phyloP scores from a whole-genome alignment of 306 rosid genomes.

The Malus sylvestris region DNA sequence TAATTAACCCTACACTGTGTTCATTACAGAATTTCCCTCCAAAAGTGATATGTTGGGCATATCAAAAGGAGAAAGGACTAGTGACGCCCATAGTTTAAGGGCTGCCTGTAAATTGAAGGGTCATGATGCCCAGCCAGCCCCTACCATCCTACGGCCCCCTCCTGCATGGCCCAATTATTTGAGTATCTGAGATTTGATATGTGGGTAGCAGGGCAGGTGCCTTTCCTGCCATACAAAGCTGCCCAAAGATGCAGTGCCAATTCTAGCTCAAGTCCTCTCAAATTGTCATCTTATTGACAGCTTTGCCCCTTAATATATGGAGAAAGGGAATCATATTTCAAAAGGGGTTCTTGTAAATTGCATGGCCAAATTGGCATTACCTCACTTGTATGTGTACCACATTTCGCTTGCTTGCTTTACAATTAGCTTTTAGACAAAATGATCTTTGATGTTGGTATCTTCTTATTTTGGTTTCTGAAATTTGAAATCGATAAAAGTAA shows the following conservation, averaged over 20 bases:
- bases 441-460: too few relatives aligned
- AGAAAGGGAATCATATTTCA: not conserved
- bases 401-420: not conserved
- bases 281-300: not conserved
- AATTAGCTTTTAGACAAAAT: too few relatives aligned
- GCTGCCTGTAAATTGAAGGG: not conserved
- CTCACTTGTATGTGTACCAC: not conserved
- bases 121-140: not conserved
- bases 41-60: not conserved
- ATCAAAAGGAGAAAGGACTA: not conserved
- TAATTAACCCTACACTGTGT: too few relatives aligned
- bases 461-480: accelerated
- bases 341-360: not conserved
- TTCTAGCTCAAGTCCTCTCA: not conserved
- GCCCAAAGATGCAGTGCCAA: not conserved
- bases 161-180: not conserved
- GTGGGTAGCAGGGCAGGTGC: not conserved
- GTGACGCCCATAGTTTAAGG: not conserved
- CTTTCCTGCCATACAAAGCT: not conserved
- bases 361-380: not conserved
- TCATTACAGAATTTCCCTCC: too few relatives aligned
- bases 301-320: not conserved
- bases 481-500: too few relatives aligned
- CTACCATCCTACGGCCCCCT: not conserved
- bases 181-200: not conserved